phyloP scores from a whole-genome alignment of 2,329 filamentous ascomycete species.

The Ophiocordyceps sinensis region DNA sequence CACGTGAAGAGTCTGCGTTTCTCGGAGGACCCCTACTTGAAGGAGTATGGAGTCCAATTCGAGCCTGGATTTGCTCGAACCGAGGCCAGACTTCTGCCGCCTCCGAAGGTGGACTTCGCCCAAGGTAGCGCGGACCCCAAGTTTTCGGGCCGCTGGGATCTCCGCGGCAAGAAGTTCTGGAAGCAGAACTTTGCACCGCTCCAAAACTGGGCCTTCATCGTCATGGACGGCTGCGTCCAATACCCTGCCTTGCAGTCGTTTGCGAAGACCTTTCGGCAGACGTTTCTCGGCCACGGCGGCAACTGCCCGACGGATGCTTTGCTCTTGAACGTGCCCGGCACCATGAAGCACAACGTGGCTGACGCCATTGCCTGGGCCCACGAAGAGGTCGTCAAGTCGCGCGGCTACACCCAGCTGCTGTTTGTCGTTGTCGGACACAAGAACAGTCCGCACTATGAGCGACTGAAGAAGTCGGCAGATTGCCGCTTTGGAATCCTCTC shows the following conservation, averaged over 20 bases:
- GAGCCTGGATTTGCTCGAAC: slow-evolving; percentile 47
- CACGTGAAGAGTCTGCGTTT: slow-evolving; percentile 46
- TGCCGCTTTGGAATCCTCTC: slow-evolving; percentile 72
- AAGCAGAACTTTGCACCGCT: slow-evolving; percentile 47
- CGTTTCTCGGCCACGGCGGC: slow-evolving; percentile 37
- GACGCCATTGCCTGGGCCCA: slow-evolving; percentile 31
- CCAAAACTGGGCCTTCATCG: slow-evolving; percentile 60
- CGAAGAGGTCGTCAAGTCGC: slow-evolving; percentile 36
- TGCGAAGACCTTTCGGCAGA: slow-evolving; percentile 25
- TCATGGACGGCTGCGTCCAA: slow-evolving; percentile 41
- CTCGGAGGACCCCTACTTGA: slow-evolving; percentile 57
- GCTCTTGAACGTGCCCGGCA: slow-evolving; percentile 17
- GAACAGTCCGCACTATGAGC: slow-evolving; percentile 59
- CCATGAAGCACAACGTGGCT: slow-evolving; percentile 25
- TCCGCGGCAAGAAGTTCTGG: slow-evolving; percentile 65
- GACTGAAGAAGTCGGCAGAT: slow-evolving; percentile 81
- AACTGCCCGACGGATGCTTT: slow-evolving; percentile 19
- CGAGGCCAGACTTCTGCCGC: slow-evolving; percentile 54
- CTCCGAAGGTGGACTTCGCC: slow-evolving; percentile 58
- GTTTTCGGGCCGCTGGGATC: slow-evolving; percentile 68
- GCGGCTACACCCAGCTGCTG: slow-evolving; percentile 55
- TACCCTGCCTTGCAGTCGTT: slow-evolving; percentile 19
- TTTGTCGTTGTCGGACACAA: slow-evolving; percentile 64
- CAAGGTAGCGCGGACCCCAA: slow-evolving; percentile 44
- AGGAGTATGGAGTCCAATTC: slow-evolving; percentile 61